Percentiles rank a stretch among this genome's conserved stretches.
Conservation (phyloP, 495 filamentous ascomycete species). For the Tuber umbilicatum region DNA sequence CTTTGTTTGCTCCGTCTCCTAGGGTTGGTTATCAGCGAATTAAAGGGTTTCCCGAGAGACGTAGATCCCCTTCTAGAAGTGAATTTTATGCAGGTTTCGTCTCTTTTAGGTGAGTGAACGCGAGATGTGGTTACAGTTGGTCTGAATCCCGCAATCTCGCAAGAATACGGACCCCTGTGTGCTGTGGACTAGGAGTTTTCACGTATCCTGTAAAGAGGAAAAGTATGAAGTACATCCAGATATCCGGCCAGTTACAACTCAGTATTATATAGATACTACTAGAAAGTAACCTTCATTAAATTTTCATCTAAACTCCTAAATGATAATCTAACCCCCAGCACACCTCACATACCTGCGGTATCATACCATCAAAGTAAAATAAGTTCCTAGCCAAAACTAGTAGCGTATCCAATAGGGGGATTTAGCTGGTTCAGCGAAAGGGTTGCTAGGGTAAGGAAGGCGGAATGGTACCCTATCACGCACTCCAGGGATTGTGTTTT, state of each 20-base stretch:
- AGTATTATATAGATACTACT: background rate
- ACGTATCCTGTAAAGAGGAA: background rate
- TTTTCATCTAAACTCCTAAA: background rate
- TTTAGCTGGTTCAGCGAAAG: no score
- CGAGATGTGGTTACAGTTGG: background rate
- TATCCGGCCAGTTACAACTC: background rate
- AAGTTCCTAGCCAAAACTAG: background rate
- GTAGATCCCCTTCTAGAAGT: background rate
- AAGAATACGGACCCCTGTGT: background rate
- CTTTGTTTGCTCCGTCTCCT: background rate
- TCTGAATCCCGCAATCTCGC: background rate
- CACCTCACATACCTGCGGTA: background rate
- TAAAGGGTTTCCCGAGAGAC: background rate
- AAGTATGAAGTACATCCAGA: background rate
- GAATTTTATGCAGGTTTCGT: background rate
- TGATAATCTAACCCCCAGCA: background rate
- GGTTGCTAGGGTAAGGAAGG: no score
- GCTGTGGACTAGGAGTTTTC: background rate
- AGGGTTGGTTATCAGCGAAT: background rate
- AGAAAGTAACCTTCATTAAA: background rate
- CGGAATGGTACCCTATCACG: no score
- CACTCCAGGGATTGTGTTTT: no score
- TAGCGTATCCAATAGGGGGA: no score
- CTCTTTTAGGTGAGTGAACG: background rate
- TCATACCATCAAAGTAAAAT: background rate